Conservation (phyloP, 225 moss, liverwort and hornwort species). For the Sphagnum contortum region DNA sequence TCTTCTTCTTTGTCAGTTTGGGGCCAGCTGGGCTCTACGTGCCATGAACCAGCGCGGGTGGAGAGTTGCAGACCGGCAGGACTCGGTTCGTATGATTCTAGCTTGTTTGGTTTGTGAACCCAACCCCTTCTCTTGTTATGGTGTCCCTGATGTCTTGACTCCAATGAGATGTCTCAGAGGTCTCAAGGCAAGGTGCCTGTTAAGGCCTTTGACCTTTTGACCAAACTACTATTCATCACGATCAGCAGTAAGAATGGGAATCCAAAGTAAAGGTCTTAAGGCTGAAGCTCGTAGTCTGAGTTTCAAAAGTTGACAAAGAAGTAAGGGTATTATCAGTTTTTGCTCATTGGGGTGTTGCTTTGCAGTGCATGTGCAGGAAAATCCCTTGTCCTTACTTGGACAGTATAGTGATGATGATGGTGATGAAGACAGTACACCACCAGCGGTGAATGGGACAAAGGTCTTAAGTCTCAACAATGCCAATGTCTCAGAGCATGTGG, state of each 20-base stretch:
- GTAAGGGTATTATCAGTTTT: background rate
- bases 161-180: too few relatives aligned
- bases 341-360: conserved; percentile 26
- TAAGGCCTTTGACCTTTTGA: too few relatives aligned
- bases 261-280: too few relatives aligned
- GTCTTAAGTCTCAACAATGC: conserved; percentile 19
- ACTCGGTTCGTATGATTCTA: conserved; percentile 88
- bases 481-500: conserved; percentile 28
- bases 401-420: conserved; percentile 66
- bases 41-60: conserved; percentile 47
- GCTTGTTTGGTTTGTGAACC: conserved; percentile 79
- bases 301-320: too few relatives aligned
- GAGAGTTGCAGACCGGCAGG: conserved; percentile 81
- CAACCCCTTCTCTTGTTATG: conserved; percentile 40
- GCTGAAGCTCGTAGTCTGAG: too few relatives aligned
- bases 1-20: conserved; percentile 67
- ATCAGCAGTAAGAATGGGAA: too few relatives aligned
- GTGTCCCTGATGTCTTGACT: too few relatives aligned
- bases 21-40: conserved; percentile 47
- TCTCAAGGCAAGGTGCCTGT: too few relatives aligned
- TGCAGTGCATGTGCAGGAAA: conserved; percentile 56
- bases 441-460: conserved; percentile 22
- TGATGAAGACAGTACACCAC: conserved; percentile 25
- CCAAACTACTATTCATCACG: too few relatives aligned
- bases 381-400: conserved; percentile 48